Base-by-base conservation (phyloP, 2,329 filamentous ascomycete species). In the Plectosphaerella plurivora region DNA sequence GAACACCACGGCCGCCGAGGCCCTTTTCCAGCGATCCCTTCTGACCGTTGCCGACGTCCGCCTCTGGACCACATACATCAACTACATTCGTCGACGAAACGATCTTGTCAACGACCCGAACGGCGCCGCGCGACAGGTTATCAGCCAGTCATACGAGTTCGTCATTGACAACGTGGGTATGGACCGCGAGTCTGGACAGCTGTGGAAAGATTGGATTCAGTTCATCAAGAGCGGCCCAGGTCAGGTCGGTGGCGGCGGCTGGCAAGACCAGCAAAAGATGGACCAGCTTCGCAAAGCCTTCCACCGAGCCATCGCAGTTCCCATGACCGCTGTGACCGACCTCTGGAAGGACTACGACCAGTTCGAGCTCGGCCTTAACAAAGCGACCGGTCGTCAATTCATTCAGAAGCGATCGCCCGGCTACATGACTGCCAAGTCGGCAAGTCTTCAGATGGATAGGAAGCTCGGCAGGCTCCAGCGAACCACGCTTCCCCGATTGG, bases 221-320 rank as follows among this genome's bases (percentile, higher is more conserved):
- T 97, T 99, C 65, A 83, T 97, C 68, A 92, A 91, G 65, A 89
- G 84, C 39, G 90, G 88, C 0, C 94, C 94, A 1, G 94, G 94
- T 6, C 84, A 84, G 53, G 82, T 94, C 53, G 93, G 92, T 24
- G 94, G 93, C 44, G 86, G 79, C 53, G 86, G 83, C 53, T 99
- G 94, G 95, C 92, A 97, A 69, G 94, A 97, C 65, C 89, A 93
- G 71, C 94, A 97, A 66, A 99, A 99, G 77, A 96, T 96, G 88
- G 94, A 99, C 62, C 78, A 89, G 60, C 73, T 99, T 49, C 87
- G 94, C 54, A 96, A 95, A 67, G 89, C 90, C 1, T 99, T 97
- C 67, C 92, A 97, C 63, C 87, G 87, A 50, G 93, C 93, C 14
- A 89, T 97, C 53, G 86, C 84, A 59, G 83, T 97, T 39, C 95